Conservation (phyloP, 768 basidiomycete species). For the Phlebiopsis flavidoalba region DNA sequence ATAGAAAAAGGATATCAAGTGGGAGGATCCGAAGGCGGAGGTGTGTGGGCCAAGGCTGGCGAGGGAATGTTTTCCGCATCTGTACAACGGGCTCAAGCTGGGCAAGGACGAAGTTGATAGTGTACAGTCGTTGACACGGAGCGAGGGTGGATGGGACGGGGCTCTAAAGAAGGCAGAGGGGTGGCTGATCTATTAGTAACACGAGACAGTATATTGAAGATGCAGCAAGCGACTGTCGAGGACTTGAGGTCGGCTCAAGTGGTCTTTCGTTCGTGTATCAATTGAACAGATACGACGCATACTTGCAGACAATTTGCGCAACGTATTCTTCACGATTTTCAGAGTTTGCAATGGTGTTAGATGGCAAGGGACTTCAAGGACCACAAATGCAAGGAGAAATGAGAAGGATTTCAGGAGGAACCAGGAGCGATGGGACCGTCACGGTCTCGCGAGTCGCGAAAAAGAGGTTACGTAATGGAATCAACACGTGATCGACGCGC, state of each 20-base stretch:
- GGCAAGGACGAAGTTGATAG: slow-evolving; percentile 19
- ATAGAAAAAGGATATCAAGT: slow-evolving; percentile 19
- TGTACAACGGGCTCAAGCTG: slow-evolving; percentile 17
- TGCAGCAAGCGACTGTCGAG: no score
- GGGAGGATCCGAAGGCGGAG: slow-evolving; percentile 24
- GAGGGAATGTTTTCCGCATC: slow-evolving; percentile 17
- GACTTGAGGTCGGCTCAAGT: no score
- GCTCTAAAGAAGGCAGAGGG: slow-evolving; percentile 16
- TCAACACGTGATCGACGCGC: slow-evolving; percentile 4
- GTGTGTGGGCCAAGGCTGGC: slow-evolving; percentile 19
- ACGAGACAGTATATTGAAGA: no score
- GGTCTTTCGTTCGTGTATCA: no score
- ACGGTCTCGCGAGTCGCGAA: neutral
- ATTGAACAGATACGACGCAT: no score
- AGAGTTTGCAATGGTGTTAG: no score
- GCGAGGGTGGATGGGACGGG: slow-evolving; percentile 19
- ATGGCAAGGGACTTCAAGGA: no score
- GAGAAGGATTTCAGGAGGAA: no score
- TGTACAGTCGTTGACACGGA: slow-evolving; percentile 11
- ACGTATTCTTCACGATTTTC: no score
- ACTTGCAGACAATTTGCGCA: no score
- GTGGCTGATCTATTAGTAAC: slow-evolving; percentile 17
- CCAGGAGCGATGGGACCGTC: neutral
- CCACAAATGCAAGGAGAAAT: no score
- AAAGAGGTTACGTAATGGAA: neutral